Evolutionary conservation across 257 asterid genomes (phyloP), one percentile per base, ranked within the genome.

Genomic region (Nicotiana otophora): DNA sequence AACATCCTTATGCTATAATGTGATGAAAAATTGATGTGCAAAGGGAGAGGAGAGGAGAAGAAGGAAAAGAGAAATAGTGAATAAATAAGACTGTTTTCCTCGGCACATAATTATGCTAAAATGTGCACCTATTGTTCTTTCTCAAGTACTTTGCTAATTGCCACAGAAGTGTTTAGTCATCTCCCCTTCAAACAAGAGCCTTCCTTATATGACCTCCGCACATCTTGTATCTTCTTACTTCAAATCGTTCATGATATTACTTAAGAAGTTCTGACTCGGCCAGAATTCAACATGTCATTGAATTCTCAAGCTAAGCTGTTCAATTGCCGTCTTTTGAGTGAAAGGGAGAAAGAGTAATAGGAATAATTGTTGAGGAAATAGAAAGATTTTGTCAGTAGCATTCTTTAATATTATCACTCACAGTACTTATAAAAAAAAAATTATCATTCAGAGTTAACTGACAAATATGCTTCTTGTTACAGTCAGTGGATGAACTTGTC

Each of bases 401-500:
- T 64, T 77, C 88, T 88, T 78, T 61, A 83, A 51, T 26, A 51
- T 8, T 8, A 28, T 75, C 9, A 39, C 5, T 51, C 17, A 75
- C 2, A 1, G 51, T 42, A 42, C 51, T 42, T 42, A 42, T 42
- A 42, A 42, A 42, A 42, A 42, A 42, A 82, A 51, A 1, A 51
- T 8, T 15, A 28, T 75, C 17, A 39, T 5, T 75, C 63, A 75
- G 2, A 5, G 63, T 75, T 75, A 26, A 75, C 80, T 75, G 64
- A 75, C 28, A 75, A 26, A 82, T 53, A 65, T 90, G 90, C 72
- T 83, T 84, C 39, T 74, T 80, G 39, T 68, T 81, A 87, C 98
- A 96, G 99, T 88, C 98, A 70, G 87, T 88, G 54, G 93, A 93
- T 83, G 98, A 96, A 88, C 97, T 96, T 85, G 85, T 93, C 82